Conservation (phyloP, 345 rosid species). For the Balakata baccata region DNA sequence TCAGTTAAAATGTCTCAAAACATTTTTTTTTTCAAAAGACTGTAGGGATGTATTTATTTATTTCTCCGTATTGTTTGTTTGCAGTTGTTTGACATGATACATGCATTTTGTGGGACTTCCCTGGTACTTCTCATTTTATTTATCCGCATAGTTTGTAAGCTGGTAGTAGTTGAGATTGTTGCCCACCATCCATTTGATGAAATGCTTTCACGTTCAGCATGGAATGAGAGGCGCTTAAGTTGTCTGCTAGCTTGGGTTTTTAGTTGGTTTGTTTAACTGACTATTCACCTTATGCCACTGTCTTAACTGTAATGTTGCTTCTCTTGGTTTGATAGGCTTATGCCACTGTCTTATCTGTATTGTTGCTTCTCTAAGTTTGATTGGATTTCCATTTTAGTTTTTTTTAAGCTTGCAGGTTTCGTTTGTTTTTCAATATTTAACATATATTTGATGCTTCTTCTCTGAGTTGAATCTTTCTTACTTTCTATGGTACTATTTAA, state of each 20-base stretch:
- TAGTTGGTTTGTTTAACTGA: not conserved
- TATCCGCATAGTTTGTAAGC: not conserved
- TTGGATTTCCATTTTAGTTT: no score
- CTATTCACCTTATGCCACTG: not conserved
- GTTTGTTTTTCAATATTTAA: no score
- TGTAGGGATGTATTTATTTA: not conserved
- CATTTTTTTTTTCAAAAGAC: not conserved
- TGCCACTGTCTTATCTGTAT: not conserved
- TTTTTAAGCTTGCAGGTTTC: no score
- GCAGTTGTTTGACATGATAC: not conserved
- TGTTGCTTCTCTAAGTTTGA: no score
- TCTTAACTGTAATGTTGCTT: not conserved
- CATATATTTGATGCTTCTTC: no score
- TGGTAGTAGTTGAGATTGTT: no score
- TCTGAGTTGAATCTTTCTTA: no score
- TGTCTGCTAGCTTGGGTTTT: not conserved
- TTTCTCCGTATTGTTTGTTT: not conserved
- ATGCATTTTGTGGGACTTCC: not conserved
- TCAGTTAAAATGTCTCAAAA: not conserved
- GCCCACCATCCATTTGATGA: conserved; percentile 21
- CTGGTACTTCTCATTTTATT: not conserved
- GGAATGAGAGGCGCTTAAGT: not conserved
- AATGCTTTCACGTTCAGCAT: conserved; percentile 7
- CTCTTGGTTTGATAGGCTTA: not conserved
- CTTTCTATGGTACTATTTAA: no score